Evolutionary conservation across 306 rosid species (phyloP).

Genomic region (Acmispon strigosus): DNA sequence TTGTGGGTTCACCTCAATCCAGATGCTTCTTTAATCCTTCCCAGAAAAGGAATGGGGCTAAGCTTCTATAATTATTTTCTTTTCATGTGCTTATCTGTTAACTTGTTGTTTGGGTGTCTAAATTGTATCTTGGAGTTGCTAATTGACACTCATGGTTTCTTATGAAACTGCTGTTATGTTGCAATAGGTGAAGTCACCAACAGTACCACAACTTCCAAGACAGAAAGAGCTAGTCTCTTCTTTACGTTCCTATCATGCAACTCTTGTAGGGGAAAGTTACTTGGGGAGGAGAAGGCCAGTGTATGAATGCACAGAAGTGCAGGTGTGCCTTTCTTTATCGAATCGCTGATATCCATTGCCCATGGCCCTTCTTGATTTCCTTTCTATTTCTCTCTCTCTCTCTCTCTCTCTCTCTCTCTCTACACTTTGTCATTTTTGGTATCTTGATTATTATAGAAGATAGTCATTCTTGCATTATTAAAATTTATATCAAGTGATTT

Average conservation of each 20-base stretch:
- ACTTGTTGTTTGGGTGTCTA: background rate
- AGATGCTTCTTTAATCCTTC: too few species aligned
- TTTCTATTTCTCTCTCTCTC: background rate
- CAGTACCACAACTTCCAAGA: constrained; percentile 75
- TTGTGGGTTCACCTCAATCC: background rate
- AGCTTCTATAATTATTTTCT: background rate
- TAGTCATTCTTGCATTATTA: constrained; percentile 2
- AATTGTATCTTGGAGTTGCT: background rate
- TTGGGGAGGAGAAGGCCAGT: constrained; percentile 84
- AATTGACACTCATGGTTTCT: background rate
- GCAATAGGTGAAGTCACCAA: constrained; percentile 71
- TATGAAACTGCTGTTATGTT: constrained; percentile 22
- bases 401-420: background rate
- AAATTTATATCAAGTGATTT: background rate
- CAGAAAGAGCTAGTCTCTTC: constrained; percentile 66
- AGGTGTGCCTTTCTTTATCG: constrained; percentile 49
- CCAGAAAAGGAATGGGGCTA: too few species aligned
- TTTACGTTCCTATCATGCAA: constrained; percentile 74
- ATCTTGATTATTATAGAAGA: background rate
- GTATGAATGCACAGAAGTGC: constrained; percentile 83
- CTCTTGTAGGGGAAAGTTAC: constrained; percentile 93
- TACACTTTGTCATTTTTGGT: background rate
- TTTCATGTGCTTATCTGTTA: background rate
- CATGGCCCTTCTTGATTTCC: background rate
- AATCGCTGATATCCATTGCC: background rate